These are phyloP conservation scores for Colletotrichum destructivum DNA, from an alignment of 2,329 filamentous ascomycete species.

Conservation along the genomic window DNA sequence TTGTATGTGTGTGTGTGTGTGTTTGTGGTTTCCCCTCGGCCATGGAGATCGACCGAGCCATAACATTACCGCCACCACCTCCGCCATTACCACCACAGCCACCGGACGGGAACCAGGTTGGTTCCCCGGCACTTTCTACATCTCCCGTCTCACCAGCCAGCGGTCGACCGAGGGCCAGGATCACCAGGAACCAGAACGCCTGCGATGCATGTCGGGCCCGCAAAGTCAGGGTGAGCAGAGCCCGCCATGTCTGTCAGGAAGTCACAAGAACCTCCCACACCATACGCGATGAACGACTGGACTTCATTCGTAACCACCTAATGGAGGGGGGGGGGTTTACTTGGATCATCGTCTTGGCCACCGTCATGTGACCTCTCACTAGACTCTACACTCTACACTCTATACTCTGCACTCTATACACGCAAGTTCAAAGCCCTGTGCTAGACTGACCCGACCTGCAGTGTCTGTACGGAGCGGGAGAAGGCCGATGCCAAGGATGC, in stretches of 20 bases:
- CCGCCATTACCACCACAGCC: background rate
- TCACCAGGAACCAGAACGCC: slow-evolving; percentile 47
- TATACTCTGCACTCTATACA: no score
- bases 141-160: slow-evolving; percentile 24
- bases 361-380: background rate
- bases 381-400: no score
- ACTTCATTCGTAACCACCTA: no score
- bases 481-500: slow-evolving; percentile 45
- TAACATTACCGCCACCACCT: background rate
- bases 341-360: background rate
- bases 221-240: slow-evolving; percentile 47
- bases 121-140: slow-evolving; percentile 19
- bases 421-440: no score
- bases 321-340: no score
- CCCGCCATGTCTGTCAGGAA: background rate
- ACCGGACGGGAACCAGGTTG: slow-evolving; percentile 11
- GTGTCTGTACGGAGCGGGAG: slow-evolving; percentile 42
- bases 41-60: slow-evolving; percentile 34
- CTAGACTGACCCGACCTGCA: slow-evolving; percentile 26
- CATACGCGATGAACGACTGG: no score
- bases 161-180: slow-evolving; percentile 20
- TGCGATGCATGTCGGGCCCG: slow-evolving; percentile 50
- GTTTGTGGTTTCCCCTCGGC: background rate
- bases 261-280: background rate
- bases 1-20: no score